These are phyloP conservation scores for Schizosaccharomyces japonicus DNA, from an alignment of 805 yeast species.

Conservation along the genomic window DNA sequence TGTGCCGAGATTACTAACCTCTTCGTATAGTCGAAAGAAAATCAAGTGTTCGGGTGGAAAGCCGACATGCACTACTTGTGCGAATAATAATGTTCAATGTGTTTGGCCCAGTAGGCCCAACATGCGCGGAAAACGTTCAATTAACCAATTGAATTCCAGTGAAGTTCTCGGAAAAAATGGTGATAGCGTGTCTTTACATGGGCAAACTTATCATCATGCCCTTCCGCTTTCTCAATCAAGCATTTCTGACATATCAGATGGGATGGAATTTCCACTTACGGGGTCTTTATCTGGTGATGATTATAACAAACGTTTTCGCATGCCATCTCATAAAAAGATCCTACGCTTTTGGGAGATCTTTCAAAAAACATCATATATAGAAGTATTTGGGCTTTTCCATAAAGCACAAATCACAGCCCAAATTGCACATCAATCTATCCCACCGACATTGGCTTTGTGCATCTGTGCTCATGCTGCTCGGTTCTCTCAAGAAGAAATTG, in stretches of 20 bases:
- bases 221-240: not conserved
- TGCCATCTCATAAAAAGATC: not conserved
- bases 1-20: not conserved
- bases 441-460: not conserved
- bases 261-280: not conserved
- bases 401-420: not conserved
- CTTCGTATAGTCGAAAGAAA: not conserved
- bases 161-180: not conserved
- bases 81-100: not conserved
- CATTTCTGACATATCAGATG: not conserved
- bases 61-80: not conserved
- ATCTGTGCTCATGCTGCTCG: slow-evolving; percentile 2
- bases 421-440: not conserved
- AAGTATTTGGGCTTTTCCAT: not conserved
- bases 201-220: not conserved
- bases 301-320: not conserved
- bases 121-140: not conserved
- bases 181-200: not conserved
- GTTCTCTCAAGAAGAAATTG: not conserved
- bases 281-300: not conserved
- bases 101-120: slow-evolving; percentile 1
- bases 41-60: slow-evolving; percentile 1
- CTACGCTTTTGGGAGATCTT: not conserved
- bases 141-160: not conserved
- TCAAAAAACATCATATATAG: not conserved